These are phyloP conservation scores for Aspergillus thermomutatus DNA, from an alignment of 2,329 filamentous ascomycete species.

Conservation along the genomic window DNA sequence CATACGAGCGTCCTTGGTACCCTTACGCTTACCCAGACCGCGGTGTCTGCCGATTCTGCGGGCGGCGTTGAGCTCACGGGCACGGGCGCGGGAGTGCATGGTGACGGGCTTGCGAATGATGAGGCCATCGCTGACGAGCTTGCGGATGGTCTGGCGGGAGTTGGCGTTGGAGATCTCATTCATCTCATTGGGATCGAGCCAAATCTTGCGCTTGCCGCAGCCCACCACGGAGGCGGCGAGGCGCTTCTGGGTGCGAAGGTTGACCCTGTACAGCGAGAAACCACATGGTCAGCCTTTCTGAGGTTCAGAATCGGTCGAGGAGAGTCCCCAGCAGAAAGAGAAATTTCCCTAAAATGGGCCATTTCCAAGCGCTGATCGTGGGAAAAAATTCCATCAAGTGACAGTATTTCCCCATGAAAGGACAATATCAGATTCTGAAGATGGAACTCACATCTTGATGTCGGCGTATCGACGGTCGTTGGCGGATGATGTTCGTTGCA, in stretches of 20 bases:
- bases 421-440: constrained; percentile 19
- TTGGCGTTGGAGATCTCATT: constrained; percentile 99
- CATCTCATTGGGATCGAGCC: constrained; percentile 99
- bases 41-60: constrained; percentile 95
- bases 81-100: constrained; percentile 97
- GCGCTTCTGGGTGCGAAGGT: constrained; percentile 99
- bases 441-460: constrained; percentile 45
- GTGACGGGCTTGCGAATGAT: constrained; percentile 99
- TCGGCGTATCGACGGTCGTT: constrained; percentile 46
- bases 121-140: constrained; percentile 98
- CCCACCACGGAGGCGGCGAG: constrained; percentile 97
- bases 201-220: constrained; percentile 99
- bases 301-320: constrained; percentile 19
- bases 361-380: constrained; percentile 5
- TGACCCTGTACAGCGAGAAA: constrained; percentile 69
- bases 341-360: constrained; percentile 6
- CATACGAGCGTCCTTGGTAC: constrained; percentile 99
- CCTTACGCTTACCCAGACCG: constrained; percentile 99
- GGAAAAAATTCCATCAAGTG: constrained; percentile 16
- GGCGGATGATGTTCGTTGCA: constrained; percentile 44
- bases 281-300: constrained; percentile 31
- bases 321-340: background rate
- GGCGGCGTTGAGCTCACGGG: constrained; percentile 90
- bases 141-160: constrained; percentile 99
- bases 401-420: constrained; percentile 17